Base-by-base conservation (phyloP, 1,284 basidiomycete species). In the Takashimella tepidaria region DNA sequence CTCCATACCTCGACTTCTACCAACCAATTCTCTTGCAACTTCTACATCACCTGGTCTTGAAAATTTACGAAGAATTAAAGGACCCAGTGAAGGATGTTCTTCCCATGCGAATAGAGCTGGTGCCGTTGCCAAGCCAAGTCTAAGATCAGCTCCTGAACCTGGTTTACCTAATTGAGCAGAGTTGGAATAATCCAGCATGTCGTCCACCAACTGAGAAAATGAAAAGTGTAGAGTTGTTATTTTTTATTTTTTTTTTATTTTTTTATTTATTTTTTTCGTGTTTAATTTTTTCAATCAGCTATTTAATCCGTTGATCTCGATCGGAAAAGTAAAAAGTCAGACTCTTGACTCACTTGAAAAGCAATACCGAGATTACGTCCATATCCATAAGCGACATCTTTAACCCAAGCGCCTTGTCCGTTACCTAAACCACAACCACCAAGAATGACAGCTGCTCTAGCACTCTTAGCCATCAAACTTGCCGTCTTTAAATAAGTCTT, bases 401-500 rank as follows among this genome's bases (percentile, higher is more conserved):
- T 92, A 80, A 92, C 87, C 20, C 87, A 74, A 63, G 92, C 89
- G 19, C 61, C 62, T 6, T 56, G 48, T 0, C 77, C 76, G 3
- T 27, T 25, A 16, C 8, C 16, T 22, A 49, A 51, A 8, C 62
- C 67, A 49, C 86, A 88, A 0, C 95, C 95, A 4, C 93, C 95
- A 0, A 98, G 80, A 3, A 95, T 86, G 5, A 92, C 89, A 0
- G 91, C 84, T 4, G 90, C 89, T 6, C 93, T 82, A 1, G 89
- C 87, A 3, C 87, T 87, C 75, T 98, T 98, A 1, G 92, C 93
- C 82, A 98, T 95, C 55, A 98, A 77, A 66, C 88, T 91, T 16
- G 95, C 95, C 4, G 92, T 96, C 78, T 98, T 98, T 67, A 98
- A 79, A 71, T 98, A 98, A 23, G 91, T 93, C 78, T 95, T 97